Evolutionary conservation across 2,329 filamentous ascomycete species (phyloP), one percentile per base, ranked within the genome.

Genomic region (Colletotrichum siamense): DNA sequence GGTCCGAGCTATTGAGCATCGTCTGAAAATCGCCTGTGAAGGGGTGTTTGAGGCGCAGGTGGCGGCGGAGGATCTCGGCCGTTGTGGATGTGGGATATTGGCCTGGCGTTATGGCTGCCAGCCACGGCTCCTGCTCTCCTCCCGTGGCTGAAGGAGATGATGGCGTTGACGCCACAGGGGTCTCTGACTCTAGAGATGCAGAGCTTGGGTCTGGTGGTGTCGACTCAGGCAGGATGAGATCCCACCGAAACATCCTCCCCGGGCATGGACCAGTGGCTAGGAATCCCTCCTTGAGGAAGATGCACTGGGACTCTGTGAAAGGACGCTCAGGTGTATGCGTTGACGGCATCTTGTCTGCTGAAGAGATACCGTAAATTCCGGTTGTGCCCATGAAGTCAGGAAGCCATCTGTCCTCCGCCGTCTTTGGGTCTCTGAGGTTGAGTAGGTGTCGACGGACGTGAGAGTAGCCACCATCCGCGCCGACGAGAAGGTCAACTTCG

Each of bases 401-500:
- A 32, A 81, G 68, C 80, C 80, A 81, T 49, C 77, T 76, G 3
- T 66, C 67, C 7, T 77, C 77, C 0, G 78, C 74, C 1, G 78
- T 80, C 16, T 34, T 49, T 7, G 65, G 64, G 30, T 80, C 30
- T 6, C 76, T 71, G 57, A 76, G 70, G 8, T 77, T 39, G 26
- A 80, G 70, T 44, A 81, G 75, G 75, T 77, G 77, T 28, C 44
- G 76, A 44, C 79, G 77, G 15, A 81, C 78, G 1, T 71, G 55
- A 2, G 78, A 80, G 77, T 79, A 81, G 4, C 79, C 78, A 5
- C 79, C 80, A 18, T 80, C 79, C 3, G 79, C 80, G 8, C 78
- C 79, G 10, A 80, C 75, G 18, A 80, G 69, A 2, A 81, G 36
- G 52, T 81, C 77, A 6, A 78, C 73, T 10, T 76, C 74, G 6